Evolutionary conservation across 768 basidiomycete species (phyloP).

Genomic region (Leccinellum luteum): DNA sequence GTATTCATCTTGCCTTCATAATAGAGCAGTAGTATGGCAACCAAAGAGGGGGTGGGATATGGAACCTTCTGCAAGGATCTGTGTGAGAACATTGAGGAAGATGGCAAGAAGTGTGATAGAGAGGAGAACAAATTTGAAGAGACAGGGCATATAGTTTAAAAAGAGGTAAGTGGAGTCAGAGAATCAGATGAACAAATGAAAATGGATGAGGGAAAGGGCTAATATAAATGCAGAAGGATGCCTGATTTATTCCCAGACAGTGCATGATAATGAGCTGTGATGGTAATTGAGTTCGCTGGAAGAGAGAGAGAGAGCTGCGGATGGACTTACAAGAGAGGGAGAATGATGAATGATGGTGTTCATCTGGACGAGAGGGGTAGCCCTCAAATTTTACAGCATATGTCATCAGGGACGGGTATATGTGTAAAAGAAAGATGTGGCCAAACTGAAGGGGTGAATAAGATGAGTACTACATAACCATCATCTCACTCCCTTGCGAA

Average conservation of each 20-base stretch:
- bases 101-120: conserved; percentile 57
- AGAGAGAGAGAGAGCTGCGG: background rate
- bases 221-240: conserved; percentile 63
- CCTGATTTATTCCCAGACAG: conserved; percentile 58
- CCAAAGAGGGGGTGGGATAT: conserved; percentile 62
- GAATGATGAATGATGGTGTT: conserved; percentile 71
- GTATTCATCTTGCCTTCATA: conserved; percentile 65
- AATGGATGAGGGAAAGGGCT: conserved; percentile 59
- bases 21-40: conserved; percentile 36
- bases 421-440: conserved; percentile 72
- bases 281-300: background rate
- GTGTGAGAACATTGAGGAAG: conserved; percentile 59
- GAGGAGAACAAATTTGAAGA: conserved; percentile 65
- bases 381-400: conserved; percentile 43
- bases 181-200: conserved; percentile 58
- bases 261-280: conserved; percentile 62
- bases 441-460: conserved; percentile 49
- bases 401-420: conserved; percentile 66
- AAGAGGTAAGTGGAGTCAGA: conserved; percentile 56
- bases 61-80: conserved; percentile 59
- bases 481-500: conserved; percentile 43
- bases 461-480: conserved; percentile 39
- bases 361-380: conserved; percentile 63
- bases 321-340: conserved; percentile 70
- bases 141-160: conserved; percentile 70